Evolutionary conservation across 2,329 filamentous ascomycete genomes (phyloP).

Genomic region (Tetracladium maxilliforme): DNA sequence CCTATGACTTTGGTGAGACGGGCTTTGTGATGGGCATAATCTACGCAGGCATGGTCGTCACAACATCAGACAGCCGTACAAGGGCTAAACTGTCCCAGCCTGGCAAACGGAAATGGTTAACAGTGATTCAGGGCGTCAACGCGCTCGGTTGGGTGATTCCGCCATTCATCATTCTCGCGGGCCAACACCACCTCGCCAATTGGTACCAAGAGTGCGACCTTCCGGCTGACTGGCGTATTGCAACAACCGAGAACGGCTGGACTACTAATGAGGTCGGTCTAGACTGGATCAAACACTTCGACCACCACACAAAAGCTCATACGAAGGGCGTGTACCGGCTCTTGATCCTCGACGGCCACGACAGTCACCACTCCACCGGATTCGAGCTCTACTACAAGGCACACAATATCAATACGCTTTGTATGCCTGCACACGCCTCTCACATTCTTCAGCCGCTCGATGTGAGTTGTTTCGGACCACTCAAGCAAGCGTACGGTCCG

Average conservation of each 20-base stretch:
- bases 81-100: conserved; percentile 8
- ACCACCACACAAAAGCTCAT: conserved; percentile 12
- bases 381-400: conserved; percentile 18
- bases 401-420: conserved; percentile 21
- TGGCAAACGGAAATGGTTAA: conserved; percentile 12
- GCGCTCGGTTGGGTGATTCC: conserved; percentile 7
- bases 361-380: conserved; percentile 16
- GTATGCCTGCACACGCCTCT: too few species aligned
- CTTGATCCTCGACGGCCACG: conserved; percentile 21
- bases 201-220: conserved; percentile 12
- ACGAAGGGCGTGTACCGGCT: conserved; percentile 14
- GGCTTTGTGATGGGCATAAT: conserved; percentile 10
- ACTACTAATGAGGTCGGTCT: conserved; percentile 18
- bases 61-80: conserved; percentile 4
- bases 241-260: conserved; percentile 16
- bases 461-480: conserved; percentile 18
- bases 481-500: conserved; percentile 17
- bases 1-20: conserved; percentile 10
- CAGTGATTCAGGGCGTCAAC: conserved; percentile 10
- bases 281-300: conserved; percentile 19
- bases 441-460: conserved; percentile 22
- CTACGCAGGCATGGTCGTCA: conserved; percentile 6
- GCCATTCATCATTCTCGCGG: conserved; percentile 11
- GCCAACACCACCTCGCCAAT: conserved; percentile 7
- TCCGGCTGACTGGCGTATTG: conserved; percentile 13